Percentiles rank a stretch among this genome's conserved stretches.
phyloP scores from a whole-genome alignment of 208 protist species.

The Vickermania spadyakhi region DNA sequence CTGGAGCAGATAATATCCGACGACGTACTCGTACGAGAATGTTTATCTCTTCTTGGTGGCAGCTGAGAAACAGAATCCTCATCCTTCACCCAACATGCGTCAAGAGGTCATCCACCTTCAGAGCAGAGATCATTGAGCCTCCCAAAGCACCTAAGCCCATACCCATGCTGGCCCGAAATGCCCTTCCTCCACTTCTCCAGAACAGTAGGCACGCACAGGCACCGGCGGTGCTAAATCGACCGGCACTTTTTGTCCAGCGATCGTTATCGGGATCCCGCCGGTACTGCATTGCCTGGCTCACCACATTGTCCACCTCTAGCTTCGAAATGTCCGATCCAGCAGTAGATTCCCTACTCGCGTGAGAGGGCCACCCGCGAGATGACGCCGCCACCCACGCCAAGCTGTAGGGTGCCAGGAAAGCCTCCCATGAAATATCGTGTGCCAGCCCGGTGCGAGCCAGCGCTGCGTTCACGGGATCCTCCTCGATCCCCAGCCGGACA shows the following conservation, averaged over 20 bases:
- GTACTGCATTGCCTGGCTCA: conserved; percentile 33
- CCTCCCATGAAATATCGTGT: conserved; percentile 6
- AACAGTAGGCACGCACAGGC: conserved; percentile 47
- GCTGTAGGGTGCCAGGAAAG: conserved; percentile 19
- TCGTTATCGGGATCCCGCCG: conserved; percentile 41
- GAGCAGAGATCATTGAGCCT: conserved; percentile 32
- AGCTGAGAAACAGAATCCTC: too few relatives aligned
- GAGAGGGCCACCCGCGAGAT: conserved; percentile 19
- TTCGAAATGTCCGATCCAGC: conserved; percentile 14
- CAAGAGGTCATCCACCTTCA: conserved; percentile 48
- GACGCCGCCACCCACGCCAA: conserved; percentile 22
- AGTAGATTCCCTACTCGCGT: conserved; percentile 13
- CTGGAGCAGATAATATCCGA: not conserved
- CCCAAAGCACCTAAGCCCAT: conserved; percentile 46
- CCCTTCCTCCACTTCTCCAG: conserved; percentile 54
- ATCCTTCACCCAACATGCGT: conserved; percentile 18
- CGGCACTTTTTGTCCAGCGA: conserved; percentile 48
- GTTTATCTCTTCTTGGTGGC: too few relatives aligned
- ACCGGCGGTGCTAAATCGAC: conserved; percentile 45
- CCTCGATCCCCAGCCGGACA: not conserved
- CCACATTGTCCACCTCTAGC: conserved; percentile 49
- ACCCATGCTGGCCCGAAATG: conserved; percentile 57
- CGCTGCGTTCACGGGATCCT: not conserved
- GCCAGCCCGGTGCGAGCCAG: not conserved
- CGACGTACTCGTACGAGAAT: too few relatives aligned